Evolutionary conservation across 306 rosid species (phyloP), one percentile per base, ranked within the genome.

Genomic region (Vigna nakashimae): DNA sequence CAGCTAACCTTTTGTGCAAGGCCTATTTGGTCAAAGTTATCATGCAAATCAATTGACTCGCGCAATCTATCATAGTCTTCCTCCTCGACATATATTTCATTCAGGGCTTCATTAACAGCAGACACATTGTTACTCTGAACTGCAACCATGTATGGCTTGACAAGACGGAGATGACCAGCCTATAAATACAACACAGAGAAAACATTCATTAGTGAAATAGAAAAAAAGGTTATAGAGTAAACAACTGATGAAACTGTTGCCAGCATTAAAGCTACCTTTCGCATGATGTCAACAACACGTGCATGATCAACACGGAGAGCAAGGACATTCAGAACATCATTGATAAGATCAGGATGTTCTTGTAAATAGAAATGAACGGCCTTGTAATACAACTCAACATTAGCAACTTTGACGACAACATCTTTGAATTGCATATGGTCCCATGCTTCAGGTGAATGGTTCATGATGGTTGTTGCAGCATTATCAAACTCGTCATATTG

Each of bases 361-460:
- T 92, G 96, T 92, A 92, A 90, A 86, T 96, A 96, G 84, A 96
- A 96, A 83, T 96, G 99, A 78, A 96, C 99, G 50, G 98, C 91
- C 91, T 96, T 96, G 69, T 96, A 92, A 77, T 96, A 92, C 71
- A 96, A 78, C 88, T 96, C 99, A 76, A 96, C 99, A 70, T 89
- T 96, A 40, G 96, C 99, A 86, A 96, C 98, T 90, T 96, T 96
- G 52, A 87, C 98, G 10, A 89, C 60, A 74, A 96, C 98, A 73
- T 96, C 98, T 83, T 96, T 96, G 78, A 96, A 96, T 76, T 92
- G 99, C 99, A 96, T 92, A 87, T 92, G 99, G 83, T 96, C 99
- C 99, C 99, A 96, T 76, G 99, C 99, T 88, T 96, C 99, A 22
- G 97, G 98, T 55, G 98, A 92, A 80, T 96, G 98, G 87, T 96